Evolutionary conservation across 1,139 yeast genomes (phyloP).

Genomic region (Protomyces gravidus): DNA sequence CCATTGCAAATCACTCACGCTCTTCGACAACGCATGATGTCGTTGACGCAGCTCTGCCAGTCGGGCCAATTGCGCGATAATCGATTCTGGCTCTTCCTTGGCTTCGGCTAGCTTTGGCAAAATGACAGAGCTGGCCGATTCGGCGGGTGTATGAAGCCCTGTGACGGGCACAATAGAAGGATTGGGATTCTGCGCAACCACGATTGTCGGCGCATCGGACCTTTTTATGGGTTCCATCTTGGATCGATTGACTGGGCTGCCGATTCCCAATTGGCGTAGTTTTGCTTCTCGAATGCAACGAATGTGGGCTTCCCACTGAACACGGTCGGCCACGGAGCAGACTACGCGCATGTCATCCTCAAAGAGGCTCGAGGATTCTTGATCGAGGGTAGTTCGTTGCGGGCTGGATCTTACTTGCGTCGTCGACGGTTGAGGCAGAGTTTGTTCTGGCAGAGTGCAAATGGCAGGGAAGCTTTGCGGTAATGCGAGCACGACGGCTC

Average conservation of each 20-base stretch:
- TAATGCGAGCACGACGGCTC: background rate
- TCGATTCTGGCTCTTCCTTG: background rate
- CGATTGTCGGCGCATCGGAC: background rate
- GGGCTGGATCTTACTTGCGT: too few relatives aligned
- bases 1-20: constrained; percentile 9
- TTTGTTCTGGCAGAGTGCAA: too few relatives aligned
- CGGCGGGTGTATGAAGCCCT: constrained; percentile 25
- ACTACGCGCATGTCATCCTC: constrained; percentile 27
- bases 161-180: background rate
- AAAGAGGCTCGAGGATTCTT: background rate
- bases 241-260: background rate
- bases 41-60: constrained; percentile 8
- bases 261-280: constrained; percentile 14
- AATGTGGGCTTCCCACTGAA: constrained; percentile 18
- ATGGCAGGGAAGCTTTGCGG: background rate
- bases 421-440: too few relatives aligned
- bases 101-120: background rate
- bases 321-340: constrained; percentile 23
- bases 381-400: background rate
- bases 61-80: background rate
- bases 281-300: constrained; percentile 9
- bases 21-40: constrained; percentile 11
- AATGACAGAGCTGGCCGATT: constrained; percentile 3
- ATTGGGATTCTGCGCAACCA: background rate
- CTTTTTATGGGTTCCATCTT: background rate